These are phyloP conservation scores for Pichia inconspicua DNA, from an alignment of 1,139 yeast species.

Conservation along the genomic window DNA sequence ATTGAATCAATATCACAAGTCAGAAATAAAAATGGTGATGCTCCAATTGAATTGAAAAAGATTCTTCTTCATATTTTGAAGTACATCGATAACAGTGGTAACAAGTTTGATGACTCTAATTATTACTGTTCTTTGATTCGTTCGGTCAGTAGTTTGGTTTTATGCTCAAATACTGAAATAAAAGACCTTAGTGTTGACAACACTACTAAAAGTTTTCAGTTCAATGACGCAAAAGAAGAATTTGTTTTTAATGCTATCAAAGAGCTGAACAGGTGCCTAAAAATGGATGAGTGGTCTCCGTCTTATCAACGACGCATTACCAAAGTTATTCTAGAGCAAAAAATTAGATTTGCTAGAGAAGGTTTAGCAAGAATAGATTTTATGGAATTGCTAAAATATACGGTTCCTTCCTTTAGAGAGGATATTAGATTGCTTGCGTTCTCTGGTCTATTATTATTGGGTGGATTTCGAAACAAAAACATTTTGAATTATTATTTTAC, in stretches of 20 bases:
- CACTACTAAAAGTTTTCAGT: background rate
- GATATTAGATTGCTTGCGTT: constrained; percentile 65
- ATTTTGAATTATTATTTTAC: constrained; percentile 58
- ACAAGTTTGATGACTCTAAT: constrained; percentile 65
- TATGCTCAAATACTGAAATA: constrained; percentile 32
- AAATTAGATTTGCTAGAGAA: constrained; percentile 49
- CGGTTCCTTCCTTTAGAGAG: constrained; percentile 40
- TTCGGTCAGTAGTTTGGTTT: constrained; percentile 41
- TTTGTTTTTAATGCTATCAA: constrained; percentile 40
- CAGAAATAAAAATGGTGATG: constrained; percentile 50
- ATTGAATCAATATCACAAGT: constrained; percentile 55
- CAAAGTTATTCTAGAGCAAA: constrained; percentile 48
- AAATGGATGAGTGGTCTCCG: constrained; percentile 84
- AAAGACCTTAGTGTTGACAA: constrained; percentile 9
- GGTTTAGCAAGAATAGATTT: constrained; percentile 50
- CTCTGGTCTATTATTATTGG: constrained; percentile 59
- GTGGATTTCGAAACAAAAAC: constrained; percentile 63
- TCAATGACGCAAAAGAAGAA: constrained; percentile 24
- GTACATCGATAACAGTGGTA: constrained; percentile 80
- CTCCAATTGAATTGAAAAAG: constrained; percentile 56
- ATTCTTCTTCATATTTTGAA: constrained; percentile 66
- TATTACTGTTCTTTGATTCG: constrained; percentile 56
- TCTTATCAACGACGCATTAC: constrained; percentile 58
- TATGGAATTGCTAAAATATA: constrained; percentile 43
- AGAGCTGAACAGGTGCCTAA: constrained; percentile 65